Percentiles rank a stretch among this genome's conserved stretches.
phyloP scores from a whole-genome alignment of 2,329 filamentous ascomycete genomes.

The Monosporascus sp. region DNA sequence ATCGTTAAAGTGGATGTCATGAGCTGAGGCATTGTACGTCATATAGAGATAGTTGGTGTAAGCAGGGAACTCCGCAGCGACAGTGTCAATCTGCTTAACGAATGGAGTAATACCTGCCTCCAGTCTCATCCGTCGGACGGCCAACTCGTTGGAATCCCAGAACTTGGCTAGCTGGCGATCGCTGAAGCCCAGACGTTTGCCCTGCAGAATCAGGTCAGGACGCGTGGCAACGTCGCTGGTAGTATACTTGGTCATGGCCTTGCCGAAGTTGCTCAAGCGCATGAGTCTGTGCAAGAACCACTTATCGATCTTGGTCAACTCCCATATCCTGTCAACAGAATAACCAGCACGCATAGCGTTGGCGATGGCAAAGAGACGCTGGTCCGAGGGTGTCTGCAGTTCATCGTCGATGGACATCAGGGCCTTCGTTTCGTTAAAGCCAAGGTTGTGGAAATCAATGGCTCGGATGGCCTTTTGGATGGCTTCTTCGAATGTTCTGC shows the following conservation, averaged over 20 bases:
- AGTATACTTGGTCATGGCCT: slow-evolving; percentile 64
- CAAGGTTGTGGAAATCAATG: slow-evolving; percentile 91
- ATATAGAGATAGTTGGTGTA: slow-evolving; percentile 95
- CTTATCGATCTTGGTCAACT: slow-evolving; percentile 96
- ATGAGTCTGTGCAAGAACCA: slow-evolving; percentile 96
- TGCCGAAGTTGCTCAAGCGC: slow-evolving; percentile 83
- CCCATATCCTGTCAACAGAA: slow-evolving; percentile 94
- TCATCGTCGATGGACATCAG: slow-evolving; percentile 96
- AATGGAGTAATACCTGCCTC: slow-evolving; percentile 82
- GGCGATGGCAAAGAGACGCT: slow-evolving; percentile 93
- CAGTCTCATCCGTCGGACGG: slow-evolving; percentile 76
- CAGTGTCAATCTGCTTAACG: slow-evolving; percentile 98
- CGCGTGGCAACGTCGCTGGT: slow-evolving; percentile 60
- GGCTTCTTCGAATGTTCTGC: slow-evolving; percentile 92
- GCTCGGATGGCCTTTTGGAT: slow-evolving; percentile 97
- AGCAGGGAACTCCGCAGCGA: slow-evolving; percentile 92
- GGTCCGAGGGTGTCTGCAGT: slow-evolving; percentile 93
- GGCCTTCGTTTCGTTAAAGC: slow-evolving; percentile 86
- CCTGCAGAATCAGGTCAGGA: slow-evolving; percentile 65
- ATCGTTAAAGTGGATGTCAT: slow-evolving; percentile 80
- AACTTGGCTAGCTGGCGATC: slow-evolving; percentile 92
- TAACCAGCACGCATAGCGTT: slow-evolving; percentile 96
- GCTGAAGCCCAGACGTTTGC: slow-evolving; percentile 91
- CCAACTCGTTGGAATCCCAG: slow-evolving; percentile 90
- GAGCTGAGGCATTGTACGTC: slow-evolving; percentile 87